Percentiles rank a stretch among this genome's conserved stretches.
Evolutionary conservation across 2,329 filamentous ascomycete species (phyloP).

Genomic region (Ilyonectria sp.): DNA sequence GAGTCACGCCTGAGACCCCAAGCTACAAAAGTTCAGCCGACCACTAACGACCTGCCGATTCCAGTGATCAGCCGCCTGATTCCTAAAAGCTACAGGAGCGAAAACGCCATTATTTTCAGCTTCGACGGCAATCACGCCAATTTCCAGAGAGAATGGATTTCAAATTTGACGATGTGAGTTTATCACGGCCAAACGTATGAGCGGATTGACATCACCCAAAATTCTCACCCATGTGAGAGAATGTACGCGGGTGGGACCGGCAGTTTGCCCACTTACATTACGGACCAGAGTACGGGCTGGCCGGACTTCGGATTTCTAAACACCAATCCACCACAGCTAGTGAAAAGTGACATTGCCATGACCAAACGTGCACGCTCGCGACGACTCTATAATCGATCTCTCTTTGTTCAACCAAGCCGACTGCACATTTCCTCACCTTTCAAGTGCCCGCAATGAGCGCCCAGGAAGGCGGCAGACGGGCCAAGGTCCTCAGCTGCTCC

Average conservation of each 20-base stretch:
- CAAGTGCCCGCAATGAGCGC: constrained; percentile 38
- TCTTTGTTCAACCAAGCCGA: background rate
- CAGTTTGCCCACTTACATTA: constrained; percentile 28
- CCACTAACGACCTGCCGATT: constrained; percentile 8
- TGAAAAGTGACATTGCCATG: background rate
- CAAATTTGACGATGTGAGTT: background rate
- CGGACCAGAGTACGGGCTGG: constrained; percentile 10
- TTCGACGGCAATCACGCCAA: background rate
- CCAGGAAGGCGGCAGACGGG: constrained; percentile 30
- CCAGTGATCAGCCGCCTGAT: background rate
- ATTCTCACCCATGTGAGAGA: background rate
- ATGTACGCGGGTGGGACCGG: constrained; percentile 1
- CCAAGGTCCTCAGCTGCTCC: constrained; percentile 66
- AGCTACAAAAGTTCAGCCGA: constrained; percentile 20
- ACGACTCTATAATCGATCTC: background rate
- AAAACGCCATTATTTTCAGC: background rate
- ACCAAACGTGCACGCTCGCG: background rate
- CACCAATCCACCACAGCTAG: constrained; percentile 6
- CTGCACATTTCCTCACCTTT: background rate
- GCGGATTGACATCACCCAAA: background rate
- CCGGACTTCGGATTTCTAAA: constrained; percentile 15
- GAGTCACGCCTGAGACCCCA: constrained; percentile 11
- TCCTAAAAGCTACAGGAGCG: constrained; percentile 14
- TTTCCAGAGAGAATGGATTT: background rate
- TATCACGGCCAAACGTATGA: background rate